Evolutionary conservation across 2,329 filamentous ascomycete species (phyloP).

Genomic region (Aureobasidium pullulans): DNA sequence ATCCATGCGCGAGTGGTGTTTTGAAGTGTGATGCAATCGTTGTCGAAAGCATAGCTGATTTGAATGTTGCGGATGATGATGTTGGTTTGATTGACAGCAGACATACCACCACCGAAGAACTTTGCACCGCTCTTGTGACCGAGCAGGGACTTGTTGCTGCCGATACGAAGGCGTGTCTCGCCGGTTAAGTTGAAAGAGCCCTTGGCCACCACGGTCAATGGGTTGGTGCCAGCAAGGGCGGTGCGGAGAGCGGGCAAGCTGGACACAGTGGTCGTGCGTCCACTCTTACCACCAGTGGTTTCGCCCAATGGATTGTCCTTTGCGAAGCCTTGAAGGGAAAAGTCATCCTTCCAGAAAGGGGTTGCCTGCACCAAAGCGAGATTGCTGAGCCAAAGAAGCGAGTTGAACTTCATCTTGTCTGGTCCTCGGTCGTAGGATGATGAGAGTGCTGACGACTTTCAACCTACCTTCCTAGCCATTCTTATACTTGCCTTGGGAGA

Average conservation of each 20-base stretch:
- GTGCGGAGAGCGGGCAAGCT: conserved; percentile 33
- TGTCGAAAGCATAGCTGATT: conserved; percentile 31
- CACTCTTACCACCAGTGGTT: conserved; percentile 34
- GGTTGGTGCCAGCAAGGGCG: conserved; percentile 37
- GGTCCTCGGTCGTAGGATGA: background rate
- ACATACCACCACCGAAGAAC: conserved; percentile 32
- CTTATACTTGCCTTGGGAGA: background rate
- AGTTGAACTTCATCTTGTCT: background rate
- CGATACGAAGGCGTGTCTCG: conserved; percentile 34
- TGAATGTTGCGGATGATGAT: conserved; percentile 36
- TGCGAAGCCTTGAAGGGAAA: conserved; percentile 18
- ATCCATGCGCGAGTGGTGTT: conserved; percentile 42
- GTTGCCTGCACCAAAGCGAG: background rate
- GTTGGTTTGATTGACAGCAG: conserved; percentile 31
- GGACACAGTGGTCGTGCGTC: conserved; percentile 29
- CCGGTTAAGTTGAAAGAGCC: conserved; percentile 35
- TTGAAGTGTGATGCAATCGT: conserved; percentile 39
- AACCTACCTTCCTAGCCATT: background rate
- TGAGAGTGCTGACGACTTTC: background rate
- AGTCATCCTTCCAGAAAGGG: background rate
- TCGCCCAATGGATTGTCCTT: conserved; percentile 22
- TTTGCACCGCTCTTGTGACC: conserved; percentile 31
- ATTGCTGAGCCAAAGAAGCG: background rate
- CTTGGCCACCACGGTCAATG: conserved; percentile 37
- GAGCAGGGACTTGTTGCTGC: conserved; percentile 40